Base-by-base conservation (phyloP, 2,329 filamentous ascomycete genomes). In the Pyrenophora graminea region DNA sequence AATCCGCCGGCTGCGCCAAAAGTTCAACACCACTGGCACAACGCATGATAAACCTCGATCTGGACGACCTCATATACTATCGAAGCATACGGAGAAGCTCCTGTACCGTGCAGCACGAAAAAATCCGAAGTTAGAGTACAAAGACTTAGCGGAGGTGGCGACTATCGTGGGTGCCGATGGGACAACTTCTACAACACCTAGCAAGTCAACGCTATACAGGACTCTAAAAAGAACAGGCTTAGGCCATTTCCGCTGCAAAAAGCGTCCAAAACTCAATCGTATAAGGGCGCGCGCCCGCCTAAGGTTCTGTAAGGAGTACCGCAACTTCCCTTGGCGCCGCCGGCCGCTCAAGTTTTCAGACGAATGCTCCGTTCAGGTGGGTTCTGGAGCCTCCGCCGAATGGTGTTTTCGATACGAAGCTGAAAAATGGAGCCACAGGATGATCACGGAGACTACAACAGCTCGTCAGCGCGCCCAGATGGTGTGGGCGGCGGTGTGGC, bases 401-500 rank as follows among this genome's bases (percentile, higher is more conserved):
- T 48, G 53, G 62, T 43, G 43, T 5, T 65, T 59, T 32, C 34
- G 51, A 3, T 51, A 39, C 19, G 44, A 45, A 19, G 13, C 27
- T 5, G 33, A 66, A 37, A 59, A 62, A 51, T 67, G 42, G 49
- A 44, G 53, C 42, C 48, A 23, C 23, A 34, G 46, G 10, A 64
- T 57, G 33, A 51, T 66, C 21, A 39, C 49, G 6, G 39, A 51
- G 13, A 3, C 36, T 7, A 7, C 6, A 2, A 27, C 25, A 27
- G 9, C 7, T 10, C 25, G 25, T 7, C 9, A 7, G 25, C 25
- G 7, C 6, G 25, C 25, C 7, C 31, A 62, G 27, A 64, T 66
- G 42, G 53, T 63, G 13, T 64, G 45, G 61, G 61, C 25, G 12
- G 40, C 48, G 12, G 55, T 66, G 25, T 59, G 44, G 48, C 13